Conservation (phyloP, 345 rosid genomes). For the Trapa bicornis region DNA sequence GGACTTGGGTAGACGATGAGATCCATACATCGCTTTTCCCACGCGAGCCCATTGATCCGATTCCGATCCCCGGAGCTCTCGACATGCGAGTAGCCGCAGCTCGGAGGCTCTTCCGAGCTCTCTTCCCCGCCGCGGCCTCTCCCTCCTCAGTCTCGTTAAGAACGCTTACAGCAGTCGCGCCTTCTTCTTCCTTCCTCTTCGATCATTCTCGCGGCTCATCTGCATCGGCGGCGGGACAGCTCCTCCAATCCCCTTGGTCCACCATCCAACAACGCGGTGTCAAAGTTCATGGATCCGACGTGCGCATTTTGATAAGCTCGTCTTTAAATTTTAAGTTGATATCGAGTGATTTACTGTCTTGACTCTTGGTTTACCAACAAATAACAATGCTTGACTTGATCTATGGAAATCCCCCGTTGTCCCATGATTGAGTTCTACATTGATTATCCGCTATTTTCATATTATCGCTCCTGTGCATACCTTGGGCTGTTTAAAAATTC, state of each 20-base stretch:
- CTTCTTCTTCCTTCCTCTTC: conserved; percentile 9
- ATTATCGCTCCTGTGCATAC: background rate
- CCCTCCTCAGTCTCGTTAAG: conserved; percentile 13
- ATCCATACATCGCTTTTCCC: background rate
- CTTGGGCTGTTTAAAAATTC: background rate
- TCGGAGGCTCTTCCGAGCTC: conserved; percentile 18
- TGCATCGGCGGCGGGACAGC: conserved; percentile 3
- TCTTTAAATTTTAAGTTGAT: background rate
- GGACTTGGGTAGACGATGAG: background rate
- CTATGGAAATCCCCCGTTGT: background rate
- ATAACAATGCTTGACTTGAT: background rate
- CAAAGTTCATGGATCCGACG: conserved; percentile 72
- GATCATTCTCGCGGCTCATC: background rate
- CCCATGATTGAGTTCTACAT: background rate
- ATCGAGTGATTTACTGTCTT: background rate
- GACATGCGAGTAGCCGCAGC: background rate
- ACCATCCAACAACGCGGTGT: conserved; percentile 52
- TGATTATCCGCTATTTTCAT: background rate
- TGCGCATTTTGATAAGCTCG: conserved; percentile 8
- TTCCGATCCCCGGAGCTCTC: background rate
- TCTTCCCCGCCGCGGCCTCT: conserved; percentile 11
- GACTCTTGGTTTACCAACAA: background rate
- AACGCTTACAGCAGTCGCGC: conserved; percentile 8
- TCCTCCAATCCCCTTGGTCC: conserved; percentile 42
- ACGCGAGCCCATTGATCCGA: background rate